These are phyloP conservation scores for Candida glucosophila DNA, from an alignment of 1,139 yeast species.

Conservation along the genomic window DNA sequence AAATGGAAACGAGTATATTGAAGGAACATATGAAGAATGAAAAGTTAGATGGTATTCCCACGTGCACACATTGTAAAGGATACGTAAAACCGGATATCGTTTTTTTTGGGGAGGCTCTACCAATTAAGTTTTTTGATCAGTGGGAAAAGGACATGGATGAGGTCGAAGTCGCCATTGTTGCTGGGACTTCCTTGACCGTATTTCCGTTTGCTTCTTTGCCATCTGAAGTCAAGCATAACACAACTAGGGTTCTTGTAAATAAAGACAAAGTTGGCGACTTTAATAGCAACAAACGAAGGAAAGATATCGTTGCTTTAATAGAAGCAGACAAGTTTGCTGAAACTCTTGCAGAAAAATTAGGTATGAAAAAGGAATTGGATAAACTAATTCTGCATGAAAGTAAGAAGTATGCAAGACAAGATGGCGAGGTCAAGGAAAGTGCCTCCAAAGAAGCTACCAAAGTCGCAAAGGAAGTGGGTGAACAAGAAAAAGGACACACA, in stretches of 20 bases:
- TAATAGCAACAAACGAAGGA: constrained; percentile 32
- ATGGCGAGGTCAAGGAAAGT: constrained; percentile 1
- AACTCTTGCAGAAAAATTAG: constrained; percentile 43
- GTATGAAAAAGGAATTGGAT: constrained; percentile 54
- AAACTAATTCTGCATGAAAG: constrained; percentile 16
- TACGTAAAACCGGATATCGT: constrained; percentile 88
- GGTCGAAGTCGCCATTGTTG: constrained; percentile 75
- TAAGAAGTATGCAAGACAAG: constrained; percentile 1
- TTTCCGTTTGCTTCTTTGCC: constrained; percentile 86
- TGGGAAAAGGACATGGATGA: constrained; percentile 58
- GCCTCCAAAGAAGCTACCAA: constrained; percentile 3
- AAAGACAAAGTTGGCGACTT: constrained; percentile 74
- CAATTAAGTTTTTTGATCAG: constrained; percentile 51
- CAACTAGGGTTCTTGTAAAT: constrained; percentile 63
- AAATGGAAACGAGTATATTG: constrained; percentile 45
- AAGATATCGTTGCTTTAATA: constrained; percentile 53
- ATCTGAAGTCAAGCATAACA: constrained; percentile 40
- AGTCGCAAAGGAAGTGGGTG: constrained; percentile 4
- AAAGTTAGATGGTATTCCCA: constrained; percentile 35
- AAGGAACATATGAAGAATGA: constrained; percentile 28
- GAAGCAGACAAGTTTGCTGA: constrained; percentile 60
- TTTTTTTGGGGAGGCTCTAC: constrained; percentile 85
- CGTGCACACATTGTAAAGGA: constrained; percentile 51
- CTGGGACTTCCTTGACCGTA: constrained; percentile 87
- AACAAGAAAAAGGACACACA: constrained; percentile 1